Conservation (phyloP, 345 rosid species). For the Murraya koenigii region DNA sequence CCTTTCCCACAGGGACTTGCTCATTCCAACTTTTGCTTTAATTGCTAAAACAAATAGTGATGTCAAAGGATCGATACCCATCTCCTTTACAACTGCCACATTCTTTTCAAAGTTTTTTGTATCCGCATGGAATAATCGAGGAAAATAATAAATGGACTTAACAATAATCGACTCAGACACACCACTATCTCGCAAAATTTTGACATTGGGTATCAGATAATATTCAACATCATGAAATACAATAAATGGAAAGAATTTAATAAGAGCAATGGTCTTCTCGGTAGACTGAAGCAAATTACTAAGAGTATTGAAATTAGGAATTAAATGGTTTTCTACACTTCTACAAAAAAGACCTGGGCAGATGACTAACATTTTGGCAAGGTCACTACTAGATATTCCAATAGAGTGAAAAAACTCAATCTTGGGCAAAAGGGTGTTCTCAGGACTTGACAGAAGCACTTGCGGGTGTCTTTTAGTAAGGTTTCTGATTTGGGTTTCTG, state of each 20-base stretch:
- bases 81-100: conserved; percentile 24
- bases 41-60: conserved; percentile 20
- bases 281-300: neutral
- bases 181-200: conserved; percentile 7
- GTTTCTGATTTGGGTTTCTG: conserved; percentile 21
- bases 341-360: neutral
- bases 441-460: conserved; percentile 1
- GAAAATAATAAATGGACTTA: neutral
- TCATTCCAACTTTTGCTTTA: neutral
- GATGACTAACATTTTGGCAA: neutral
- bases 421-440: conserved; percentile 7
- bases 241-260: neutral
- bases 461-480: conserved; percentile 5
- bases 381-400: conserved; percentile 5
- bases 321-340: conserved; percentile 14
- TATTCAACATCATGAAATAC: neutral
- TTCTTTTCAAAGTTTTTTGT: neutral
- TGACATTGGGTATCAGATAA: neutral
- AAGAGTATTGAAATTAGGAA: conserved; percentile 9
- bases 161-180: conserved; percentile 6
- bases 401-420: conserved; percentile 10
- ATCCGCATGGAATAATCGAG: neutral
- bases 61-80: conserved; percentile 22
- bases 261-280: neutral
- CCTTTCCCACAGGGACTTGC: conserved; percentile 19